phyloP scores from a whole-genome alignment of 2,329 filamentous ascomycete species.

The Dothideomycetes sp. region DNA sequence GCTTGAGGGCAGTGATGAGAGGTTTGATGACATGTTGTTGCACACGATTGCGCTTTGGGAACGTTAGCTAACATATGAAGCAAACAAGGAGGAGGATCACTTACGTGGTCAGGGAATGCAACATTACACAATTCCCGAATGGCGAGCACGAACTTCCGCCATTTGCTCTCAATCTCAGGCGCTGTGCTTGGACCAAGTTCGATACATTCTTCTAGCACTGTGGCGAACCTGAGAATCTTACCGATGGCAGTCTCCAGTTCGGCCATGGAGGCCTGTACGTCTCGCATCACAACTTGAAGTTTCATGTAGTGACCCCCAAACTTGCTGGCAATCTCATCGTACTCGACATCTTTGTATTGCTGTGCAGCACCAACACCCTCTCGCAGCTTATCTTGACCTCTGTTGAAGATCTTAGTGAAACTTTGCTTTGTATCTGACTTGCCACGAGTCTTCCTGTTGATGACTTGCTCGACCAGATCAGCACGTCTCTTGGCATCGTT shows the following conservation, averaged over 20 bases:
- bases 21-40: slow-evolving; percentile 78
- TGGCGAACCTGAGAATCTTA: slow-evolving; percentile 70
- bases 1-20: slow-evolving; percentile 66
- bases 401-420: slow-evolving; percentile 80
- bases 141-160: slow-evolving; percentile 81
- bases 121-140: slow-evolving; percentile 79
- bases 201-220: slow-evolving; percentile 75
- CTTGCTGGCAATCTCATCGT: slow-evolving; percentile 70
- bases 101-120: slow-evolving; percentile 75
- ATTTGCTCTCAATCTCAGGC: slow-evolving; percentile 85
- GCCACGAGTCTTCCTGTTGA: slow-evolving; percentile 74
- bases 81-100: slow-evolving; percentile 23
- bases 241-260: slow-evolving; percentile 71
- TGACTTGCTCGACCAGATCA: slow-evolving; percentile 82
- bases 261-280: slow-evolving; percentile 88
- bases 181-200: slow-evolving; percentile 58
- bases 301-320: slow-evolving; percentile 90
- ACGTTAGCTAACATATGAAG: slow-evolving; percentile 16
- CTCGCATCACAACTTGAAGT: slow-evolving; percentile 81
- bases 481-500: slow-evolving; percentile 95
- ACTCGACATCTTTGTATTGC: slow-evolving; percentile 69
- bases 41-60: slow-evolving; percentile 50
- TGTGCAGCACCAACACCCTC: slow-evolving; percentile 57
- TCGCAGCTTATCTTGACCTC: slow-evolving; percentile 77
- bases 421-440: slow-evolving; percentile 79